A percentile compares a stretch with the other conserved stretches of the same genome.
phyloP scores from a whole-genome alignment of 2,329 filamentous ascomycete species.

The Coccinonectria pachysandricola region DNA sequence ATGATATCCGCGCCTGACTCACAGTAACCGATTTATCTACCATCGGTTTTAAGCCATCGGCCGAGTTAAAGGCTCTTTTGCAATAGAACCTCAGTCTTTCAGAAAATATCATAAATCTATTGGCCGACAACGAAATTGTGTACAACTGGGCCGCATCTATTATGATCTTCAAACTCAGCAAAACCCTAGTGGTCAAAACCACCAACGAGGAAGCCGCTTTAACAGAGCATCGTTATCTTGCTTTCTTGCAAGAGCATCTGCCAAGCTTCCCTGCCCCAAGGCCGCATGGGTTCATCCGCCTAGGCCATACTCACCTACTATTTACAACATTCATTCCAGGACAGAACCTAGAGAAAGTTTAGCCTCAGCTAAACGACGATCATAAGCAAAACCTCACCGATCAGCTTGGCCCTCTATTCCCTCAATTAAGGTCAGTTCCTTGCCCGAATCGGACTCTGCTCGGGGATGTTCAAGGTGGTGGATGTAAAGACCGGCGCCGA shows the following conservation, averaged over 20 bases:
- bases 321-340: constrained; percentile 8
- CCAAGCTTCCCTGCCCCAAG: constrained; percentile 5
- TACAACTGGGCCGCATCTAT: constrained; percentile 6
- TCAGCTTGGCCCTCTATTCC: constrained; percentile 5
- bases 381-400: constrained; percentile 8
- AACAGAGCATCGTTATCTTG: constrained; percentile 6
- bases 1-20: constrained; percentile 4
- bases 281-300: constrained; percentile 6
- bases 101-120: constrained; percentile 4
- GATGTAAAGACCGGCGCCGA: constrained; percentile 5
- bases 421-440: constrained; percentile 6
- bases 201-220: constrained; percentile 2
- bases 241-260: constrained; percentile 5
- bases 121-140: constrained; percentile 4
- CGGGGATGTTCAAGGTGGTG: constrained; percentile 4
- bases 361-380: constrained; percentile 4
- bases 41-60: constrained; percentile 3
- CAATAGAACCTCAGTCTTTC: constrained; percentile 1
- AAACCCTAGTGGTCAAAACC: constrained; percentile 6
- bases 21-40: constrained; percentile 1
- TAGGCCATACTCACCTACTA: constrained; percentile 4
- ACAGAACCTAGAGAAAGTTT: constrained; percentile 5
- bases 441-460: constrained; percentile 3
- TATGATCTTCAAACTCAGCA: constrained; percentile 5
- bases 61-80: constrained; percentile 3